These are phyloP conservation scores for Bassia scoparia DNA, from an alignment of 148 eudicot genomes.

Conservation along the genomic window DNA sequence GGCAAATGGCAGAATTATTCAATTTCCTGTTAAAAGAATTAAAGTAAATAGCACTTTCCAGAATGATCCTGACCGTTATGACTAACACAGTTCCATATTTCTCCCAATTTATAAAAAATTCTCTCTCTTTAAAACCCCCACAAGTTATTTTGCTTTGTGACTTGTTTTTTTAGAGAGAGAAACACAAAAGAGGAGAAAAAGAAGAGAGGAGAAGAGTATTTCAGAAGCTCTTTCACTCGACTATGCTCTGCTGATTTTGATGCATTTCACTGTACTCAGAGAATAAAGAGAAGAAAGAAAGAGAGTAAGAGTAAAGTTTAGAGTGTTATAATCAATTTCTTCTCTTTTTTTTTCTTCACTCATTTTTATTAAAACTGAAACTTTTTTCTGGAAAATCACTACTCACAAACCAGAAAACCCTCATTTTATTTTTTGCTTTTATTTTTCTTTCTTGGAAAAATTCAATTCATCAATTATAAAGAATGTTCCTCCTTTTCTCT, in stretches of 20 bases:
- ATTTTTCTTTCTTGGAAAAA: neutral
- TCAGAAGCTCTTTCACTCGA: slow-evolving; percentile 49
- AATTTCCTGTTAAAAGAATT: neutral
- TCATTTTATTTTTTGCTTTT: slow-evolving; percentile 2
- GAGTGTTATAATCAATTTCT: slow-evolving; percentile 29
- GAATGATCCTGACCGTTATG: slow-evolving; percentile 26
- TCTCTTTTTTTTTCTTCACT: neutral
- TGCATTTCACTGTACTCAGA: slow-evolving; percentile 30
- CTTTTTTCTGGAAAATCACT: slow-evolving; percentile 11
- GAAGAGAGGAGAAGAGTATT: slow-evolving; percentile 32
- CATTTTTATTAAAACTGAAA: slow-evolving; percentile 6
- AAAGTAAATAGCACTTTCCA: slow-evolving; percentile 1
- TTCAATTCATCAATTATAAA: neutral
- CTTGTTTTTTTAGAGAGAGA: neutral
- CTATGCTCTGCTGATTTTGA: slow-evolving; percentile 60
- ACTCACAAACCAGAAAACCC: neutral
- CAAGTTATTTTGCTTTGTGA: neutral
- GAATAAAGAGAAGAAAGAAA: slow-evolving; percentile 17
- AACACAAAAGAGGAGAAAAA: neutral
- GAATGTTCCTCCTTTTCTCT: slow-evolving; percentile 3
- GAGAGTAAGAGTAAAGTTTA: slow-evolving; percentile 23
- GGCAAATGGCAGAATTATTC: neutral
- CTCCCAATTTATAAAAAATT: slow-evolving; percentile 1
- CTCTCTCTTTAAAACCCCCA: neutral
- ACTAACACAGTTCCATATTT: slow-evolving; percentile 28